Evolutionary conservation across 1,284 basidiomycete genomes (phyloP).

Genomic region (Ustilago shanxiensis): DNA sequence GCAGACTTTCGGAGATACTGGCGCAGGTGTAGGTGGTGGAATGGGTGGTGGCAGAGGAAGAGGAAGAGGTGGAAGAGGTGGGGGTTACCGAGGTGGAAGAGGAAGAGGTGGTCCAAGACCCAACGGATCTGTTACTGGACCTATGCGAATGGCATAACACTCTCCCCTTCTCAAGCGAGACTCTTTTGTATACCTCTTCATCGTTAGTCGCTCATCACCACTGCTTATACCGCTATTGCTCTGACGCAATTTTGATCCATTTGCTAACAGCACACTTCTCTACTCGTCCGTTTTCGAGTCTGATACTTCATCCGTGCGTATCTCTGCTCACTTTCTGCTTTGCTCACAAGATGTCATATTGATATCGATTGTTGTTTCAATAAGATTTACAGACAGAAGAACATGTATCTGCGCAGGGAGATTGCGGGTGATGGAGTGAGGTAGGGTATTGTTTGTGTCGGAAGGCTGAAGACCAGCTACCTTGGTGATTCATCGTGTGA

Average conservation of each 20-base stretch:
- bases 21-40: slow-evolving; percentile 13
- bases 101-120: background rate
- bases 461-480: too few species aligned
- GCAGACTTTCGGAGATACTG: slow-evolving; percentile 67
- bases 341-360: background rate
- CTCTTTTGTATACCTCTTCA: slow-evolving; percentile 5
- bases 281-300: background rate
- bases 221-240: too few species aligned
- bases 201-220: background rate
- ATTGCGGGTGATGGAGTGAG: too few species aligned
- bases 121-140: slow-evolving; percentile 18
- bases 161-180: background rate
- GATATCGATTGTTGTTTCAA: background rate
- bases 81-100: slow-evolving; percentile 11
- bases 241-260: background rate
- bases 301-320: too few species aligned
- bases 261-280: background rate
- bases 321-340: background rate
- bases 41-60: slow-evolving; percentile 15
- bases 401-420: too few species aligned
- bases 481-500: too few species aligned
- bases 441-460: too few species aligned
- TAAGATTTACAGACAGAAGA: too few species aligned
- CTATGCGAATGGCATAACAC: slow-evolving; percentile 28
- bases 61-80: slow-evolving; percentile 24